These are phyloP conservation scores for Calcarisporium arbuscula DNA, from an alignment of 2,329 filamentous ascomycete genomes.

Conservation along the genomic window DNA sequence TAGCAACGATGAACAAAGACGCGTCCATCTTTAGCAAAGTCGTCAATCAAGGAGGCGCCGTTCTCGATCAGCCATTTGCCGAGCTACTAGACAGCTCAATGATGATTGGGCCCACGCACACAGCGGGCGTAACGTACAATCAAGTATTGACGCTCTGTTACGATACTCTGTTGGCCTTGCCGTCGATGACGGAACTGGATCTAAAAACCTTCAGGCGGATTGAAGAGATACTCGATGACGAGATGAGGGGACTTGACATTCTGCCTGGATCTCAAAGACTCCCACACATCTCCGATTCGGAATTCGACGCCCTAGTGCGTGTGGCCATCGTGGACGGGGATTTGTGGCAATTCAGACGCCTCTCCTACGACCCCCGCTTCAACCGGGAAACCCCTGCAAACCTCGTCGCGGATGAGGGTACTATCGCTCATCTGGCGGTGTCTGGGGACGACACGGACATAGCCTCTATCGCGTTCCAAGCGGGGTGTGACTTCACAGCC, in stretches of 20 bases:
- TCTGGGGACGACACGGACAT: constrained; percentile 17
- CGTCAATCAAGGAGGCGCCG: constrained; percentile 8
- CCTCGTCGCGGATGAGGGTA: constrained; percentile 12
- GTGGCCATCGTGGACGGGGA: constrained; percentile 20
- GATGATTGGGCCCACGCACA: constrained; percentile 6
- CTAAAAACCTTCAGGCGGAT: neutral
- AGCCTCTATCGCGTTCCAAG: constrained; percentile 20
- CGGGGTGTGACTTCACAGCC: constrained; percentile 20
- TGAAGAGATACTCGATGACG: neutral
- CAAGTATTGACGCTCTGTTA: no score
- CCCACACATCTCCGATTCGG: constrained; percentile 9
- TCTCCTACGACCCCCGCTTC: constrained; percentile 23
- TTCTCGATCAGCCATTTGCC: constrained; percentile 13
- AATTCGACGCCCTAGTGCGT: constrained; percentile 16
- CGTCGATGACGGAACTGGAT: neutral
- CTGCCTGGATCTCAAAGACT: constrained; percentile 2
- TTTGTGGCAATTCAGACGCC: constrained; percentile 17
- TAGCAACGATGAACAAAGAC: constrained; percentile 15
- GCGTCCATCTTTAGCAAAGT: constrained; percentile 18
- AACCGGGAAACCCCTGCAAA: constrained; percentile 18
- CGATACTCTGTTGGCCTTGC: neutral
- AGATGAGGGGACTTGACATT: neutral
- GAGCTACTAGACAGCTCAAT: constrained; percentile 12
- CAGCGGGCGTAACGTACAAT: no score
- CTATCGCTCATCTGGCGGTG: constrained; percentile 25